These are phyloP conservation scores for Tylopilus rubrobrunneus DNA, from an alignment of 768 basidiomycete species.

Conservation along the genomic window DNA sequence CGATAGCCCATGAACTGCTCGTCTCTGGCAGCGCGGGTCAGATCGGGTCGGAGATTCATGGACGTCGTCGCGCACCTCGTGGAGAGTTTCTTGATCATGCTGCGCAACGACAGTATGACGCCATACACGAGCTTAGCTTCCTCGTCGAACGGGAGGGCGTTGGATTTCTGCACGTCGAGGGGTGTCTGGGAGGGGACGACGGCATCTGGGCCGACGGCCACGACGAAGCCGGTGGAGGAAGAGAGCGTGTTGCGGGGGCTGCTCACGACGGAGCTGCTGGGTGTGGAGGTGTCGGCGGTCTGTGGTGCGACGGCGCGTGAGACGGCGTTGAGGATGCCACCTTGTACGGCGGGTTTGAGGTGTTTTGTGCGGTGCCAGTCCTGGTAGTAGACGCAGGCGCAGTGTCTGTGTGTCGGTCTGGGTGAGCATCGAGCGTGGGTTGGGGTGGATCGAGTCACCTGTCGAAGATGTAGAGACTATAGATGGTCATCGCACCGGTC, in stretches of 20 bases:
- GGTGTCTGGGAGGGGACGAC: slow-evolving; percentile 20
- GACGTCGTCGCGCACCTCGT: slow-evolving; percentile 46
- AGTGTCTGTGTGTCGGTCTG: slow-evolving; percentile 56
- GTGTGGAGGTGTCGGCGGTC: slow-evolving; percentile 29
- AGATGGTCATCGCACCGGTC: slow-evolving; percentile 59
- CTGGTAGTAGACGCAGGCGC: slow-evolving; percentile 91
- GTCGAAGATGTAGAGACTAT: slow-evolving; percentile 92
- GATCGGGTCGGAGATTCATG: neutral
- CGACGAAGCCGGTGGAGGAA: slow-evolving; percentile 62
- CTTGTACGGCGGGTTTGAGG: slow-evolving; percentile 67
- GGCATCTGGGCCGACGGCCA: slow-evolving; percentile 53
- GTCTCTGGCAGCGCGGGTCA: slow-evolving; percentile 47
- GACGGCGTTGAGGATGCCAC: slow-evolving; percentile 75
- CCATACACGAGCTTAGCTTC: slow-evolving; percentile 98
- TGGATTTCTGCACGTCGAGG: slow-evolving; percentile 31
- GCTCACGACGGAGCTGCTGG: slow-evolving; percentile 38
- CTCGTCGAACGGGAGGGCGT: slow-evolving; percentile 86
- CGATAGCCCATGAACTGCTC: slow-evolving; percentile 89
- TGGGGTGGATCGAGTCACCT: slow-evolving; percentile 39
- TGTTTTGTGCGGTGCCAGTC: slow-evolving; percentile 86
- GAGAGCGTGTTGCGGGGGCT: slow-evolving; percentile 67
- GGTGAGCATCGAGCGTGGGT: neutral
- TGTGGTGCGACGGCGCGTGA: slow-evolving; percentile 58
- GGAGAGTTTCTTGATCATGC: slow-evolving; percentile 94
- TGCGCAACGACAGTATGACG: slow-evolving; percentile 83